phyloP scores from a whole-genome alignment of 2,329 filamentous ascomycete genomes.

The Beauveria sp. region DNA sequence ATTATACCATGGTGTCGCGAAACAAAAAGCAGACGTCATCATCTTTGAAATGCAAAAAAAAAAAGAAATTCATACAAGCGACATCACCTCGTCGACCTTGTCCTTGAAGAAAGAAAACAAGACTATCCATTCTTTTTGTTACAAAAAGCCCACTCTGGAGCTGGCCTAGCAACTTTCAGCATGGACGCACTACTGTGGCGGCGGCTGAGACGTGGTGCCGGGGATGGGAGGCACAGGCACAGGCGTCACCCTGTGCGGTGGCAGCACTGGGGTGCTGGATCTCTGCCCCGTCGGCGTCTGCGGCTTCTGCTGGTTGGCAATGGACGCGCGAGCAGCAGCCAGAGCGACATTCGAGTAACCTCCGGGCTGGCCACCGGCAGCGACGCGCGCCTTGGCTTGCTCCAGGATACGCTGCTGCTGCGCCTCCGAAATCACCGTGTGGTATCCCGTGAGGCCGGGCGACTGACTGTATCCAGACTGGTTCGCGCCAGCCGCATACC shows the following conservation, averaged over 20 bases:
- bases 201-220: conserved; percentile 14
- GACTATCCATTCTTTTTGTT: background rate
- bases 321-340: conserved; percentile 28
- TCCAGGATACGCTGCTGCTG: conserved; percentile 44
- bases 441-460: conserved; percentile 36
- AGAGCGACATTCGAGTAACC: conserved; percentile 33
- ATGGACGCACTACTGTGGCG: background rate
- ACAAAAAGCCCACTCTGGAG: background rate
- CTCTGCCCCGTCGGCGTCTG: conserved; percentile 29
- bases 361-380: conserved; percentile 36
- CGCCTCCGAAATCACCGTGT: conserved; percentile 40
- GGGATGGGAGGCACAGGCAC: conserved; percentile 36
- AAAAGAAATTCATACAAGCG: background rate
- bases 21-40: background rate
- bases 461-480: conserved; percentile 21
- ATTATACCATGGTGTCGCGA: background rate
- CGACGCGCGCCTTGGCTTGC: conserved; percentile 41
- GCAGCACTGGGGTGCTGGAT: conserved; percentile 24
- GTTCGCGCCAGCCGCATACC: conserved; percentile 1
- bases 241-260: conserved; percentile 34
- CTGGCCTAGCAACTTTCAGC: background rate
- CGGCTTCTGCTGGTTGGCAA: conserved; percentile 28
- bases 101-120: background rate
- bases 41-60: background rate
- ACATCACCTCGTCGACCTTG: background rate